These are phyloP conservation scores for Thermothelomyces thermophilus DNA, from an alignment of 2,329 filamentous ascomycete species.

Conservation along the genomic window DNA sequence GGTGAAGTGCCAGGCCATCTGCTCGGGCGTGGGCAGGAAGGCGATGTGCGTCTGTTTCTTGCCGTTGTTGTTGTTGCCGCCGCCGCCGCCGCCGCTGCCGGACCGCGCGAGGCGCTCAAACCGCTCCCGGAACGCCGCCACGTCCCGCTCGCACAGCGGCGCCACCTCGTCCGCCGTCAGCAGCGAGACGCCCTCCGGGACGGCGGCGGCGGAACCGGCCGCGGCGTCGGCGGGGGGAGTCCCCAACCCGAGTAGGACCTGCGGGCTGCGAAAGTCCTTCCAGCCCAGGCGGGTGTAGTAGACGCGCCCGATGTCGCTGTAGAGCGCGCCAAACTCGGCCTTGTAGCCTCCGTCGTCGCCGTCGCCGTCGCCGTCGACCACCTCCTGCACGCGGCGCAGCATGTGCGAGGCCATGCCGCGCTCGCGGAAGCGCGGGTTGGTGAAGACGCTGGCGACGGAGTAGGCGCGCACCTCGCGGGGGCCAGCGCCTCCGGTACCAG, in stretches of 20 bases:
- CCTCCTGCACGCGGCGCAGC: slow-evolving; percentile 28
- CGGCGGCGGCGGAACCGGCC: not conserved
- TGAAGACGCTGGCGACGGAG: slow-evolving; percentile 33
- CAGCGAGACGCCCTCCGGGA: slow-evolving; percentile 12
- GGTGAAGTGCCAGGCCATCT: slow-evolving; percentile 30
- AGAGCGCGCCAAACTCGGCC: slow-evolving; percentile 30
- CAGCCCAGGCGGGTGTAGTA: slow-evolving; percentile 32
- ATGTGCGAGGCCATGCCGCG: slow-evolving; percentile 32
- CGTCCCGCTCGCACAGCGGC: slow-evolving; percentile 25
- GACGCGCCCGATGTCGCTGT: slow-evolving; percentile 29
- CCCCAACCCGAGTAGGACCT: slow-evolving; percentile 28
- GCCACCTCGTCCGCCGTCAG: slow-evolving; percentile 22
- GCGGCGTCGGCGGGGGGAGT: not conserved
- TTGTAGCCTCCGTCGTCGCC: too few relatives aligned
- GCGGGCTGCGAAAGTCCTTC: slow-evolving; percentile 28
- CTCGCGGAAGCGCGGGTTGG: slow-evolving; percentile 29
- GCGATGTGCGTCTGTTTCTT: slow-evolving; percentile 27
- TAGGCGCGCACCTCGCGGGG: slow-evolving; percentile 20
- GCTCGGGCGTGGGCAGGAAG: slow-evolving; percentile 27
- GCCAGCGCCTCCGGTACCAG: not conserved
- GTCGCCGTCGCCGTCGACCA: slow-evolving; percentile 25
- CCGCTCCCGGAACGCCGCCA: slow-evolving; percentile 22
- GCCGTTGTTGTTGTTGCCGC: not conserved
- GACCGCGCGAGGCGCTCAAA: slow-evolving; percentile 12
- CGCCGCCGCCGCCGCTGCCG: slow-evolving; percentile 15